Percentiles rank a stretch among this genome's conserved stretches.
Evolutionary conservation across 1,139 yeast genomes (phyloP).

Genomic region (Sugiyamaella grinbergsii): DNA sequence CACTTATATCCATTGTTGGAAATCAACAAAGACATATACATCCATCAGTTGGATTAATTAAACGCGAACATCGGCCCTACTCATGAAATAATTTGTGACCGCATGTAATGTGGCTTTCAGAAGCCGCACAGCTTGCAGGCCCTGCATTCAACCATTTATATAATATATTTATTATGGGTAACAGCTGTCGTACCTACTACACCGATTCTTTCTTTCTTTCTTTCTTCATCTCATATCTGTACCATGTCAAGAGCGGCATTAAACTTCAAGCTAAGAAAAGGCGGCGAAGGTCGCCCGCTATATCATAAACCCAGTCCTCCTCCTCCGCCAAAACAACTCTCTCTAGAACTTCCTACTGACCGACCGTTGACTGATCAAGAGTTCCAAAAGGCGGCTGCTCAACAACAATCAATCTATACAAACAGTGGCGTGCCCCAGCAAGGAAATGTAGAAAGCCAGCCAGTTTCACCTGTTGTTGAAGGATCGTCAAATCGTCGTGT

Average conservation of each 20-base stretch:
- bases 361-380: conserved; percentile 31
- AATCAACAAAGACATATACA: not conserved
- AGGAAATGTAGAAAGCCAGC: not conserved
- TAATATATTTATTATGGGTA: too few relatives aligned
- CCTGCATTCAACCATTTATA: too few relatives aligned
- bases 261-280: conserved; percentile 9
- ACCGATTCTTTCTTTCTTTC: too few relatives aligned
- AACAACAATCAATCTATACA: conserved; percentile 36
- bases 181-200: too few relatives aligned
- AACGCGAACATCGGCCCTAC: too few relatives aligned
- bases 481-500: conserved; percentile 23
- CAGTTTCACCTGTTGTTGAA: not conserved
- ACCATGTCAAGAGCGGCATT: conserved; percentile 14
- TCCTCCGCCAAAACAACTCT: not conserved
- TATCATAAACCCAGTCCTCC: conserved; percentile 5
- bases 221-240: too few relatives aligned
- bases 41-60: not conserved
- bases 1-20: conserved; percentile 11
- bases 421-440: conserved; percentile 12
- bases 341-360: conserved; percentile 8
- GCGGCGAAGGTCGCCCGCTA: not conserved
- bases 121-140: not conserved
- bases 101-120: not conserved
- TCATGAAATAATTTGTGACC: not conserved
- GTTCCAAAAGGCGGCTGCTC: conserved; percentile 36